Percentiles rank a stretch among this genome's conserved stretches.
These are phyloP conservation scores for Cercospora berteroae DNA, from an alignment of 2,329 filamentous ascomycete species.

Conservation along the genomic window DNA sequence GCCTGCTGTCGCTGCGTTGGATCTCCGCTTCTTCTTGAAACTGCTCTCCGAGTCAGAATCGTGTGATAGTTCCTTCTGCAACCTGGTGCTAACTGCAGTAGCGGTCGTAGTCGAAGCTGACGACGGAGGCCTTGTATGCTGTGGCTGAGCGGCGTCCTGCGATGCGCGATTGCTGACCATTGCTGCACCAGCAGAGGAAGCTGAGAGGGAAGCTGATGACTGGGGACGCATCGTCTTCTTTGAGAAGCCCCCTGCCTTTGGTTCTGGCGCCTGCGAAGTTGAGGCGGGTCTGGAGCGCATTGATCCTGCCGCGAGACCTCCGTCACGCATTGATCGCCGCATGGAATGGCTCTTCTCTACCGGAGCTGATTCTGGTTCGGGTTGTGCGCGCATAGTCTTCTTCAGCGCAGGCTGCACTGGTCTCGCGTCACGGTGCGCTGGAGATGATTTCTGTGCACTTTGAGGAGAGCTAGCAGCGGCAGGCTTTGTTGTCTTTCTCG, in stretches of 20 bases:
- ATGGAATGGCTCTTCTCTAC: slow-evolving; percentile 33
- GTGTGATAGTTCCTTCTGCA: slow-evolving; percentile 37
- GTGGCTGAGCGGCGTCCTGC: slow-evolving; percentile 15
- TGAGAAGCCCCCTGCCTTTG: slow-evolving; percentile 3
- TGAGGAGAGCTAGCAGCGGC: slow-evolving; percentile 13
- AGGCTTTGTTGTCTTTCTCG: slow-evolving; percentile 39
- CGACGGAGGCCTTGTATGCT: slow-evolving; percentile 6
- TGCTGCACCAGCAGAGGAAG: slow-evolving; percentile 26
- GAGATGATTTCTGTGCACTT: slow-evolving; percentile 11
- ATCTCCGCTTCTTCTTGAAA: slow-evolving; percentile 64
- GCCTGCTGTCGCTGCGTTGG: neutral
- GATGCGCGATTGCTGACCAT: slow-evolving; percentile 10
- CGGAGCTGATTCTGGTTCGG: slow-evolving; percentile 28
- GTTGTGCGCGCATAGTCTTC: slow-evolving; percentile 38
- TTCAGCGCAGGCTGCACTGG: slow-evolving; percentile 44
- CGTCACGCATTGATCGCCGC: slow-evolving; percentile 41
- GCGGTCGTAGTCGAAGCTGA: slow-evolving; percentile 10
- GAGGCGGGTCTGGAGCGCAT: slow-evolving; percentile 29
- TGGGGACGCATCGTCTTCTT: slow-evolving; percentile 27
- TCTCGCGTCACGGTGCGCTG: slow-evolving; percentile 30
- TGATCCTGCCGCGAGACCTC: slow-evolving; percentile 30
- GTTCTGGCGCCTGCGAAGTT: slow-evolving; percentile 23
- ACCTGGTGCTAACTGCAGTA: slow-evolving; percentile 23
- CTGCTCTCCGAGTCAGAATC: slow-evolving; percentile 62
- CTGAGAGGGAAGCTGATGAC: slow-evolving; percentile 17